Percentiles rank a stretch among this genome's conserved stretches.
Conservation (phyloP, 495 filamentous ascomycete species). For the Corynascus novoguineensis region DNA sequence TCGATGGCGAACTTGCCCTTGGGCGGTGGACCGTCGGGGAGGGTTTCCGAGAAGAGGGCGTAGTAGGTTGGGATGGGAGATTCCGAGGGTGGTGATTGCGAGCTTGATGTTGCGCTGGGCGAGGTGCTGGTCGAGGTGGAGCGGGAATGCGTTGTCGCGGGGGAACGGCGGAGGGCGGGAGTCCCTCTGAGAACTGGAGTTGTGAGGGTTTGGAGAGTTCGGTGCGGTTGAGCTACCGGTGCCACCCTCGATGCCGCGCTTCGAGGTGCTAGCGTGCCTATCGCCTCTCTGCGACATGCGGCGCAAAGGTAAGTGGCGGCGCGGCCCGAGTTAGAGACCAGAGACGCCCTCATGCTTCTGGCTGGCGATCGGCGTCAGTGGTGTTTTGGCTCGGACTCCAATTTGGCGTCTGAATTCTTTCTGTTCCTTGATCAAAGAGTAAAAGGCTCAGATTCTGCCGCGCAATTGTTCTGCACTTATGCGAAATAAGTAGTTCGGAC, state of each 20-base stretch:
- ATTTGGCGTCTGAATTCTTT: too few species aligned
- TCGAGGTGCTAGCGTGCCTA: not conserved
- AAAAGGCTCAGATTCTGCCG: too few species aligned
- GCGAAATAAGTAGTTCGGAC: not conserved
- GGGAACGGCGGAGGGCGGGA: conserved; percentile 3
- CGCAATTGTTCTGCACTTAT: too few species aligned
- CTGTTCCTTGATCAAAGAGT: too few species aligned
- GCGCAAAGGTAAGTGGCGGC: conserved; percentile 22
- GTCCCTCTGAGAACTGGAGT: not conserved
- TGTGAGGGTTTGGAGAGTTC: not conserved
- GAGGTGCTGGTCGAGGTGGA: conserved; percentile 6
- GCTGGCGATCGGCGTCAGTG: too few species aligned
- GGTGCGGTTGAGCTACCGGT: conserved; percentile 1
- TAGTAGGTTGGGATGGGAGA: conserved; percentile 51
- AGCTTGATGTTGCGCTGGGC: not conserved
- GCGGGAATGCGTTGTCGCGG: not conserved
- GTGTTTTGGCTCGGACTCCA: not conserved
- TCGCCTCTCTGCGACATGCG: conserved; percentile 22
- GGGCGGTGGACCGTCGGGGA: conserved; percentile 79
- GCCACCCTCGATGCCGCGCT: conserved; percentile 8
- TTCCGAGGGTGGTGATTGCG: conserved; percentile 1
- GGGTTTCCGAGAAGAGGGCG: conserved; percentile 77
- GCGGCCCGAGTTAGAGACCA: conserved; percentile 15
- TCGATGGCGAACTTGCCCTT: conserved; percentile 69
- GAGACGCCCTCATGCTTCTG: conserved; percentile 26